phyloP scores from a whole-genome alignment of 2,329 filamentous ascomycete genomes.

The Fusarium brachygibbosum region DNA sequence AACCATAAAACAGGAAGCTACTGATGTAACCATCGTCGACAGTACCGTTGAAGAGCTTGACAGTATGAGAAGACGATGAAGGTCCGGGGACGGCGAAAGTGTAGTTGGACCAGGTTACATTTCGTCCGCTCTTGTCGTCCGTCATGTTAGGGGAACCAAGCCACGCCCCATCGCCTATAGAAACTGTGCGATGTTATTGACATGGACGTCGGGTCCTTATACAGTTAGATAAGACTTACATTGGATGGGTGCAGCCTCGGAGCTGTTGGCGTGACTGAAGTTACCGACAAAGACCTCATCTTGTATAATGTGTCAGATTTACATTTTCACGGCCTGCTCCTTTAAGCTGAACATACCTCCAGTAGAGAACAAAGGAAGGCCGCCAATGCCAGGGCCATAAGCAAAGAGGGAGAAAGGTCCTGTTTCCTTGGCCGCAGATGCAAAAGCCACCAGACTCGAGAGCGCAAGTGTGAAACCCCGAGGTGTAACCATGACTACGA shows the following conservation, averaged over 20 bases:
- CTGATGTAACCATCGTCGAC: background rate
- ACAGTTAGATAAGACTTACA: background rate
- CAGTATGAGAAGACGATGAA: background rate
- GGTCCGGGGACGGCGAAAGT: slow-evolving; percentile 1
- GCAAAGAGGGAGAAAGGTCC: slow-evolving; percentile 5
- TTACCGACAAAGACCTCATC: slow-evolving; percentile 8
- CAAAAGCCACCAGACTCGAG: background rate
- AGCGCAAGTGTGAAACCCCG: background rate
- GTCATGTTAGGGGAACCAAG: slow-evolving; percentile 14
- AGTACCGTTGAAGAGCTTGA: slow-evolving; percentile 1
- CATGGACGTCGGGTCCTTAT: too few species aligned
- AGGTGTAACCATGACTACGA: background rate
- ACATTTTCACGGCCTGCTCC: too few species aligned
- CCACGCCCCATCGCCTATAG: background rate
- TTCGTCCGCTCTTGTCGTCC: background rate
- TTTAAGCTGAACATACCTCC: background rate
- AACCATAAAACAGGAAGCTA: background rate
- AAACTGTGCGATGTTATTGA: background rate
- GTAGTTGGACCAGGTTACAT: slow-evolving; percentile 11
- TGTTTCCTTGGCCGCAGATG: background rate
- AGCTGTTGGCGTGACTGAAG: slow-evolving; percentile 1
- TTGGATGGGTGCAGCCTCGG: background rate
- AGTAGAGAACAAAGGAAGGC: slow-evolving; percentile 5
- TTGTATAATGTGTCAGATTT: too few species aligned
- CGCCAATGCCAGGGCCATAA: slow-evolving; percentile 12